Percentiles rank a stretch among this genome's conserved stretches.
Conservation (phyloP, 2,329 filamentous ascomycete genomes). For the Penicillium concentricum region DNA sequence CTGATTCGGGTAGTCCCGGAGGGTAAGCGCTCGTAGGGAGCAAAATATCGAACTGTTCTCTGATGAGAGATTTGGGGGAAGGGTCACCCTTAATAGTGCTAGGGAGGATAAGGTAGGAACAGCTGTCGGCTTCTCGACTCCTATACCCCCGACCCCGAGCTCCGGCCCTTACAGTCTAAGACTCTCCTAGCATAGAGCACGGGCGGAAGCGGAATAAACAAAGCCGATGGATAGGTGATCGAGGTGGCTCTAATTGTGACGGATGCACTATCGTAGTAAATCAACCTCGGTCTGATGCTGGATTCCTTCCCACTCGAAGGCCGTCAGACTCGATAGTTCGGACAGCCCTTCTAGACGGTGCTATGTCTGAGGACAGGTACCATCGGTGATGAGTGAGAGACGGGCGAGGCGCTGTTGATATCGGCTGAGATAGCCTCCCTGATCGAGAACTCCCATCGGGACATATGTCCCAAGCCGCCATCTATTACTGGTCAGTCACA, state of each 20-base stretch:
- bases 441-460: background rate
- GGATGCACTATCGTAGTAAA: background rate
- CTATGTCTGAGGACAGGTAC: background rate
- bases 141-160: background rate
- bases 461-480: background rate
- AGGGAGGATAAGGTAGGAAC: too few relatives aligned
- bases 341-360: background rate
- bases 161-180: background rate
- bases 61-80: too few relatives aligned
- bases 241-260: background rate
- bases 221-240: background rate
- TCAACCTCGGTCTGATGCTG: background rate
- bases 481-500: background rate
- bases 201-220: background rate
- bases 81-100: too few relatives aligned
- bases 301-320: background rate
- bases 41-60: too few relatives aligned
- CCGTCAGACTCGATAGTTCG: background rate
- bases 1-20: too few relatives aligned
- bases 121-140: too few relatives aligned
- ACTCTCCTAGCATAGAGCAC: background rate
- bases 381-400: background rate
- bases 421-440: constrained; percentile 1
- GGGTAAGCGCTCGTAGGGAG: too few relatives aligned
- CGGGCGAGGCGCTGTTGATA: background rate